phyloP scores from a whole-genome alignment of 176 grass and related monocot species.

The Thalia dealbata region DNA sequence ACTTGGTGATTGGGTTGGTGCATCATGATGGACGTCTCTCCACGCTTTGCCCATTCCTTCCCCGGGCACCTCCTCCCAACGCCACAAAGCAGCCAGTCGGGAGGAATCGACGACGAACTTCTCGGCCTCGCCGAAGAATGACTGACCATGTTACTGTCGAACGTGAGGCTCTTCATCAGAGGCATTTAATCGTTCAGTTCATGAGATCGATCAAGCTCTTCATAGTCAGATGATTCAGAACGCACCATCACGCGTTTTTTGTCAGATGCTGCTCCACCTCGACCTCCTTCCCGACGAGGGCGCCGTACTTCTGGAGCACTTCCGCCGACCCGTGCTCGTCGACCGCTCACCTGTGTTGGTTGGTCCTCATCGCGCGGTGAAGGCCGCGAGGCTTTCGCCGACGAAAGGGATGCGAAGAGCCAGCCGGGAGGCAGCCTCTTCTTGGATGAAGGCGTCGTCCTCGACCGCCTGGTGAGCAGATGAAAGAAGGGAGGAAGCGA shows the following conservation, averaged over 20 bases:
- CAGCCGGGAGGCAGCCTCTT: too few species aligned
- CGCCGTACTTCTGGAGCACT: conserved; percentile 34
- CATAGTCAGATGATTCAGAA: too few species aligned
- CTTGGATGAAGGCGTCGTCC: too few species aligned
- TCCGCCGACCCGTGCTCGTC: too few species aligned
- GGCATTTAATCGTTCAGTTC: conserved; percentile 41
- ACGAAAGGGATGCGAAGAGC: too few species aligned
- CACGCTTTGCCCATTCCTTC: conserved; percentile 31
- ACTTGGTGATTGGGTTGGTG: conserved; percentile 24
- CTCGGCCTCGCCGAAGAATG: conserved; percentile 27
- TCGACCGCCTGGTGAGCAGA: too few species aligned
- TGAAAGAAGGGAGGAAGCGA: too few species aligned
- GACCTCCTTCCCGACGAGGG: conserved; percentile 40
- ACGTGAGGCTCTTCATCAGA: conserved; percentile 41
- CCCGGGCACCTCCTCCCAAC: conserved; percentile 36
- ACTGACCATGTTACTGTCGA: conserved; percentile 38
- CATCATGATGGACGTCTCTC: conserved; percentile 45
- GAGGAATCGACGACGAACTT: conserved; percentile 24
- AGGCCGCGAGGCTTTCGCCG: too few species aligned
- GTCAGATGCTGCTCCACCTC: conserved; percentile 31
- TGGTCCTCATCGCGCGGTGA: too few species aligned
- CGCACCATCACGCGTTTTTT: neutral
- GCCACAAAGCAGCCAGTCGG: conserved; percentile 35
- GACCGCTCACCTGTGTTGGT: too few species aligned
- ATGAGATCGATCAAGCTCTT: too few species aligned